These are phyloP conservation scores for Cicer bijugum DNA, from an alignment of 306 rosid species.

Conservation along the genomic window DNA sequence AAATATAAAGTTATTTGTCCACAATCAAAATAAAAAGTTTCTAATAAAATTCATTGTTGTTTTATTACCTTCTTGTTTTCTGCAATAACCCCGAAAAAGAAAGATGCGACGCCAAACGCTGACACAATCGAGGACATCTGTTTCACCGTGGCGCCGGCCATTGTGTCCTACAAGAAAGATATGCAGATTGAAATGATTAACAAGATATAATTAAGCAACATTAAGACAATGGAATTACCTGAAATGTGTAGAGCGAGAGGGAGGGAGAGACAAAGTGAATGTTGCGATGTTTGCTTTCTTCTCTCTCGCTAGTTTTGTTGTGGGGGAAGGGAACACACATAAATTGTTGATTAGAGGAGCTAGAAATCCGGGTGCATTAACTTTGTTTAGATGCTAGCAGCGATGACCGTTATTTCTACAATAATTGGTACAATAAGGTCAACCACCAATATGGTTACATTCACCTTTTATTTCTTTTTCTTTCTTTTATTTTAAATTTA, in stretches of 20 bases:
- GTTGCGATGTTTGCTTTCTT: neutral
- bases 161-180: slow-evolving; percentile 11
- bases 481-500: neutral
- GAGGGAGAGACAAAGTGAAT: neutral
- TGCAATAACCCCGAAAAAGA: slow-evolving; percentile 48
- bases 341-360: neutral
- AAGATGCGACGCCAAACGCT: slow-evolving; percentile 29
- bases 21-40: neutral
- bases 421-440: neutral
- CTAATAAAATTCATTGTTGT: neutral
- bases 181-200: neutral
- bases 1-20: neutral
- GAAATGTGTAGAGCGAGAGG: neutral
- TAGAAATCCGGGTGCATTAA: neutral
- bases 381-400: neutral
- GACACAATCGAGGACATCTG: slow-evolving; percentile 42
- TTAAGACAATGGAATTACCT: slow-evolving; percentile 2
- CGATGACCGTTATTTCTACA: neutral
- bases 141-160: slow-evolving; percentile 45
- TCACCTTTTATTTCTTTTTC: neutral
- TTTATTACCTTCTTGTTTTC: slow-evolving; percentile 51
- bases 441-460: too few species aligned
- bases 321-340: neutral
- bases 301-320: neutral
- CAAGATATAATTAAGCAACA: neutral